Evolutionary conservation across 805 yeast genomes (phyloP), one percentile per base, ranked within the genome.

Genomic region (Candida ipomoeae): DNA sequence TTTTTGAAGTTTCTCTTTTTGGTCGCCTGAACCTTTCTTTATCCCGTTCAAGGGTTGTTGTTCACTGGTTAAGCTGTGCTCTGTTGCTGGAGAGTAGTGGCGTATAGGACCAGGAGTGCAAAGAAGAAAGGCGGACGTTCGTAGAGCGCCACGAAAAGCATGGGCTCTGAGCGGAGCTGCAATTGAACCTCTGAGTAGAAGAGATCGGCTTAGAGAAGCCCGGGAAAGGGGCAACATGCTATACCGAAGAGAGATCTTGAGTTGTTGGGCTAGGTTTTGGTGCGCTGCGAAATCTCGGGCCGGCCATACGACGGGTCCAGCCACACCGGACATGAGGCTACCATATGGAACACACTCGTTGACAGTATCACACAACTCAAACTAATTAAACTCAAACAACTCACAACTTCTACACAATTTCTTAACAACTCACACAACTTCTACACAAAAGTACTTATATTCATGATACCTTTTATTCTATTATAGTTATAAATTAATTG

Each of bases 281-380:
- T 42, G 45, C 45, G 45, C 45, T 32, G 45, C 45, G 45, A 42
- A 33, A 32, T 20, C 18, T 32, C 38, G 45, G 45, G n/a, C 43
- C 33, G 34, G 34, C 34, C 32, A 26, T 11, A 42, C 20, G 38
- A 33, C 34, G 45, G 45, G n/a, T 18, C 5, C n/a, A 37, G 40
- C 44, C 36, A 41, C 44, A 41, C 18, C 26, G 36, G 14, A 18
- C 32, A 20, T 18, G n/a, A 36, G 14, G 6, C 21, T 18, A 36
- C 15, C 11, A 26, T 26, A 26, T 26, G 29, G 10, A 23, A 8
- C 26, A 26, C 11, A 8, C 29, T 8, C 26, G 26, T 23, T 26
- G 29, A 4, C 10, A 8, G 5, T 8, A 26, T 26, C 29, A 23
- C 29, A 3, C 1, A 23, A 23, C 5, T 20, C 6, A 4, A n/a